These are phyloP conservation scores for Plasmodium inui DNA, from an alignment of 169 alveolate species.

Conservation along the genomic window DNA sequence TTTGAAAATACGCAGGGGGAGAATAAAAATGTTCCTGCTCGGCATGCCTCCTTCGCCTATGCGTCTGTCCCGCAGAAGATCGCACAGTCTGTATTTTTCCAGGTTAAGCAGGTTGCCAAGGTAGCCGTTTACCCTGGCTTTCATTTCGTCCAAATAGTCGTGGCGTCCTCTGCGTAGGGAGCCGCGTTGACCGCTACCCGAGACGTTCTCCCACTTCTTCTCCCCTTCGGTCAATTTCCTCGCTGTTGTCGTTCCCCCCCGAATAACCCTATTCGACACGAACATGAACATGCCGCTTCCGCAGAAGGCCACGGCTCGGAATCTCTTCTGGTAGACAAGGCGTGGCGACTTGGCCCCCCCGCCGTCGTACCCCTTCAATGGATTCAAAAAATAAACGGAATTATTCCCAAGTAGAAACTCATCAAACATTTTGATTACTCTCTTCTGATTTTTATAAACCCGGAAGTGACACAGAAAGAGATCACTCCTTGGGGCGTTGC, in stretches of 20 bases:
- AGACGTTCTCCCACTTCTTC: not conserved
- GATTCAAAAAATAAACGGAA: slow-evolving; percentile 20
- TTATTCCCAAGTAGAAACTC: slow-evolving; percentile 50
- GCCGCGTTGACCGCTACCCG: not conserved
- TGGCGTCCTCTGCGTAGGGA: not conserved
- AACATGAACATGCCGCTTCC: slow-evolving; percentile 29
- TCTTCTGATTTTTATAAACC: slow-evolving; percentile 44
- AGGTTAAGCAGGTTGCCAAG: slow-evolving; percentile 4
- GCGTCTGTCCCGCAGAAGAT: not conserved
- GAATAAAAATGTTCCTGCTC: slow-evolving; percentile 8
- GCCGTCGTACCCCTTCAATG: not conserved
- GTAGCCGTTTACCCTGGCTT: not conserved
- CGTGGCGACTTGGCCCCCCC: not conserved
- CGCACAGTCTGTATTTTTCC: not conserved
- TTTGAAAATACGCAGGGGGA: slow-evolving; percentile 10
- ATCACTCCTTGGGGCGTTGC: not conserved
- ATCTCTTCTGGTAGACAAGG: slow-evolving; percentile 10
- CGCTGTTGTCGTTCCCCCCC: not conserved
- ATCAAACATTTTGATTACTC: slow-evolving; percentile 25
- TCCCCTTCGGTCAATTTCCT: not conserved
- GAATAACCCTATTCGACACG: slow-evolving; percentile 11
- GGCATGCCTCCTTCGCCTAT: slow-evolving; percentile 23
- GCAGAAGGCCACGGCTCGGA: slow-evolving; percentile 20
- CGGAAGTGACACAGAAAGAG: slow-evolving; percentile 4
- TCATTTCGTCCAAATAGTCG: slow-evolving; percentile 8